These are phyloP conservation scores for Populus hybrid DNA, from an alignment of 441 rosid genomes.

Conservation along the genomic window DNA sequence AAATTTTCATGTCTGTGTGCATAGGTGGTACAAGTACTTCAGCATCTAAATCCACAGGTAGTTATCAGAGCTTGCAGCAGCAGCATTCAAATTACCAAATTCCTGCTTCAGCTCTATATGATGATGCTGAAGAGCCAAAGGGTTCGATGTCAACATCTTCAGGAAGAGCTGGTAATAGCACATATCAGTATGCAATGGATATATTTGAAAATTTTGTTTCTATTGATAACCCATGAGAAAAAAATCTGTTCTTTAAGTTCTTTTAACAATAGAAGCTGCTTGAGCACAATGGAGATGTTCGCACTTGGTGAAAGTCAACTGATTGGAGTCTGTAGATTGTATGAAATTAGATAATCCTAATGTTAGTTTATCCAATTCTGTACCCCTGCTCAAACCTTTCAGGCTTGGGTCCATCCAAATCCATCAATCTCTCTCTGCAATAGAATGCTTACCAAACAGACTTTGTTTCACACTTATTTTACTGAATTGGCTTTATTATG, in stretches of 20 bases:
- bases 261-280: background rate
- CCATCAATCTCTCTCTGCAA: background rate
- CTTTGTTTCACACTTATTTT: background rate
- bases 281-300: background rate
- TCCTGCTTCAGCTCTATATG: slow-evolving; percentile 86
- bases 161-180: slow-evolving; percentile 38
- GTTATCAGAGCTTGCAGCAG: slow-evolving; percentile 45
- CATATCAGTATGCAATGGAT: background rate
- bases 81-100: slow-evolving; percentile 65
- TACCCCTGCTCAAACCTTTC: background rate
- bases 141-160: slow-evolving; percentile 28
- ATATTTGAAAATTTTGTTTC: background rate
- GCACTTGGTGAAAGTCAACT: background rate
- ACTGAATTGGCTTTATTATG: background rate
- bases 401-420: background rate
- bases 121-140: slow-evolving; percentile 43
- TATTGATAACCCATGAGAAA: background rate
- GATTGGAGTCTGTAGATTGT: background rate
- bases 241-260: background rate
- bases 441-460: background rate
- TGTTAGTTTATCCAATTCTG: background rate
- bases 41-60: slow-evolving; percentile 36
- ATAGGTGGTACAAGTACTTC: slow-evolving; percentile 46
- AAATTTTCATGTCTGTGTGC: slow-evolving; percentile 8
- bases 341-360: background rate